Base-by-base conservation (phyloP, 805 yeast genomes). In the Spathaspora girioi region DNA sequence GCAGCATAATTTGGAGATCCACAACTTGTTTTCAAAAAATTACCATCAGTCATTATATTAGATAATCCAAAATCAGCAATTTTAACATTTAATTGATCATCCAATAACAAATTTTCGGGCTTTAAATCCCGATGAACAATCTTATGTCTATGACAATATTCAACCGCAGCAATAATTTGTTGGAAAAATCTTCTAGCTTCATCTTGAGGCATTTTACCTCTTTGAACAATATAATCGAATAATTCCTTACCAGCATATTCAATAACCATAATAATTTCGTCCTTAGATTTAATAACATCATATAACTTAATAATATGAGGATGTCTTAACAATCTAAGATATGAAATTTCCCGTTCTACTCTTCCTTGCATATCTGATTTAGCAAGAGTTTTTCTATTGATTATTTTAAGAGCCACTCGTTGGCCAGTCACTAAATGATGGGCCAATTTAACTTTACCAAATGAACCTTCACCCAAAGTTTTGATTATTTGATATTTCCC, bases 1-100 rank as follows among this genome's bases (percentile, higher is more conserved):
- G 98, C 97, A 5, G 98, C 97, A 68, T 92, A 92, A 65, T 93
- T 93, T 50, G 98, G 98, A 7, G 96, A 87, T 4, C 98, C 98
- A 73, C 98, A 93, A 59, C 92, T 84, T 1, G 98, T 92, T 65
- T 92, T 93, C 63, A 92, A 77, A 66, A 92, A 92, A 67, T 92
- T 92, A 54, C 98, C 98, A 70, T 92, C 98, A 15, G 97, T 93
- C 98, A 92, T 92, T 59, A 92, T 91, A 67, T 92, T 92, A 26
- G 96, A 87, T 46, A 92, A 77, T 7, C 98, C 98, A 62, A 92
- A 92, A 74, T 92, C 98, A 9, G 97, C 97, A 71, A 92, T 93
- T 69, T 93, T 92, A 49, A 92, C 97, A 65, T 93, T 91, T 60
- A 91, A 72, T 55, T 89, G 84, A 60, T 92, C 97, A 67, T 93